Evolutionary conservation across 768 basidiomycete genomes (phyloP).

Genomic region (Chalciporus chontae): DNA sequence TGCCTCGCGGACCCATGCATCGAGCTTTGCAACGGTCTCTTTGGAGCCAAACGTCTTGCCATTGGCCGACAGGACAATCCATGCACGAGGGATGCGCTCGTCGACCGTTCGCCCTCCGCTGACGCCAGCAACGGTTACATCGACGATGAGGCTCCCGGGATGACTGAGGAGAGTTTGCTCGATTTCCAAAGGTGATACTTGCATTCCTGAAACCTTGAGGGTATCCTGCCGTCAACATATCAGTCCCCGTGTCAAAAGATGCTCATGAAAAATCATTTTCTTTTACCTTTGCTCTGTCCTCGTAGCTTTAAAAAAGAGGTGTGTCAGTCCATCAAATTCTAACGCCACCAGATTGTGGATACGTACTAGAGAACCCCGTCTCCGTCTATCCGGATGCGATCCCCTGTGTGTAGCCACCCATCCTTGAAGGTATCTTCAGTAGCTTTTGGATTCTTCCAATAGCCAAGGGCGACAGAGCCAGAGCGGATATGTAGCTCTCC

Average conservation of each 20-base stretch:
- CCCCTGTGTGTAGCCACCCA: conserved; percentile 77
- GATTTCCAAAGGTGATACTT: conserved; percentile 80
- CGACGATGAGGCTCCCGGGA: conserved; percentile 56
- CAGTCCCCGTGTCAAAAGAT: neutral
- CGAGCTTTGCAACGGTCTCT: conserved; percentile 43
- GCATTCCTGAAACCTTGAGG: conserved; percentile 73
- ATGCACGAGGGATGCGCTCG: conserved; percentile 74
- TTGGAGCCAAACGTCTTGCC: conserved; percentile 49
- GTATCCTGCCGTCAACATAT: conserved; percentile 50
- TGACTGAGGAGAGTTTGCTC: conserved; percentile 63
- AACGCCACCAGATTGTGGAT: neutral
- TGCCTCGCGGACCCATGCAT: conserved; percentile 57
- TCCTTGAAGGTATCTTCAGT: conserved; percentile 60
- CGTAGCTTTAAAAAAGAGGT: conserved; percentile 44
- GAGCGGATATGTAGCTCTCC: conserved; percentile 66
- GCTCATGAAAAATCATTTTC: neutral
- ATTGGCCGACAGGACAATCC: conserved; percentile 61
- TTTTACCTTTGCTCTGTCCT: conserved; percentile 70
- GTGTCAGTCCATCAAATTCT: neutral
- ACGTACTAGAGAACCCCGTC: conserved; percentile 65
- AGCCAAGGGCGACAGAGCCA: conserved; percentile 57
- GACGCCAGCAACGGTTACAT: conserved; percentile 73
- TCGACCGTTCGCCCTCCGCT: conserved; percentile 65
- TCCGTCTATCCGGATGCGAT: conserved; percentile 59
- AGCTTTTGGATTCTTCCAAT: conserved; percentile 68